A percentile compares a stretch with the other conserved stretches of the same genome.
These are phyloP conservation scores for Didymella arachidicola DNA, from an alignment of 2,329 filamentous ascomycete genomes.

Conservation along the genomic window DNA sequence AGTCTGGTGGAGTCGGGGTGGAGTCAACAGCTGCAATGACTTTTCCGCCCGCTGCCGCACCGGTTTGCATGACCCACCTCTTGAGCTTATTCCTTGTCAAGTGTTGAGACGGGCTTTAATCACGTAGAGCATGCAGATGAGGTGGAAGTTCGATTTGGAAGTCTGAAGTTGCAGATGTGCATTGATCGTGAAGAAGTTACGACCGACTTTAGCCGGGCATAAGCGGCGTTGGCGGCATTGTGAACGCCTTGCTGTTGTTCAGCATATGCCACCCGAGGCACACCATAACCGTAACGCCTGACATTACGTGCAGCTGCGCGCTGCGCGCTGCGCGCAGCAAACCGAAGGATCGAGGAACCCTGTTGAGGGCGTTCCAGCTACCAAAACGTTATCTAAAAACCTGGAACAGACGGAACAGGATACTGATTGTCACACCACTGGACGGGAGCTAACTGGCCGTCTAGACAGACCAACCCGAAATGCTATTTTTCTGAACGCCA, in stretches of 20 bases:
- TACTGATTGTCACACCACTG: constrained; percentile 1
- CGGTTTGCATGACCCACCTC: constrained; percentile 14
- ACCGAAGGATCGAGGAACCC: background rate
- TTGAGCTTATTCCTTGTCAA: constrained; percentile 11
- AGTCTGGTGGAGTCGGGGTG: constrained; percentile 12
- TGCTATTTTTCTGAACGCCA: constrained; percentile 29
- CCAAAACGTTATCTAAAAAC: constrained; percentile 9
- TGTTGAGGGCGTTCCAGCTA: background rate
- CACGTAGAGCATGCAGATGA: background rate
- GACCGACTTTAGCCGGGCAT: constrained; percentile 11
- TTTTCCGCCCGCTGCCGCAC: constrained; percentile 23
- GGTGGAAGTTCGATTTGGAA: background rate
- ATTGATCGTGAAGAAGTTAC: background rate
- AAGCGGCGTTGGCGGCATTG: constrained; percentile 1
- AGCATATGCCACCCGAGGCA: constrained; percentile 20
- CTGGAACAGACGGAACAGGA: constrained; percentile 3
- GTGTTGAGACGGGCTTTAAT: background rate
- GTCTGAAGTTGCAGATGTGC: constrained; percentile 2
- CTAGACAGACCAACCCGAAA: constrained; percentile 19
- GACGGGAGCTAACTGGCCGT: constrained; percentile 24
- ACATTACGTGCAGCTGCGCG: constrained; percentile 21
- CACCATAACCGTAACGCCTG: constrained; percentile 18
- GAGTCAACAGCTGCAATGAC: constrained; percentile 19
- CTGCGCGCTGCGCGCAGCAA: constrained; percentile 12
- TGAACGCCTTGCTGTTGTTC: constrained; percentile 24